These are phyloP conservation scores for Ceratorhiza oryzae-sativae DNA, from an alignment of 1,284 basidiomycete genomes.

Conservation along the genomic window DNA sequence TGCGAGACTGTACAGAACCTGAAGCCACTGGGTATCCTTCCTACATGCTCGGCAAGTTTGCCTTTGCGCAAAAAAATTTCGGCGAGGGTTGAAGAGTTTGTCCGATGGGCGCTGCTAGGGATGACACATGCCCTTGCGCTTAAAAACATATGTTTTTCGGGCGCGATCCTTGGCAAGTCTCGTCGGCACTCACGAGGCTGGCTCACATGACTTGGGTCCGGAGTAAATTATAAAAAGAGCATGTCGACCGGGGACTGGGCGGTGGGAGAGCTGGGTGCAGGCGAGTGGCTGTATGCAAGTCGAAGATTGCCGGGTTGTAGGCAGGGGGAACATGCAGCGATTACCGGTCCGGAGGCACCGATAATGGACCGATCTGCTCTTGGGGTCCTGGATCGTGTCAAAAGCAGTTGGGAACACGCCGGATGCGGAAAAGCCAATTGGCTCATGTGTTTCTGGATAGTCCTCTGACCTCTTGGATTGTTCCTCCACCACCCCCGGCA, in stretches of 20 bases:
- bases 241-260: not conserved
- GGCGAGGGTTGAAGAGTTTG: not conserved
- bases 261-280: conserved; percentile 12
- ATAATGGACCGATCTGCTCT: conserved; percentile 32
- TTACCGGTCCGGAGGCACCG: conserved; percentile 22
- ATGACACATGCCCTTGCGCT: conserved; percentile 3
- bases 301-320: no score
- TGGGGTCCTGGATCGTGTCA: conserved; percentile 21
- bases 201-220: conserved; percentile 17
- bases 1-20: conserved; percentile 10
- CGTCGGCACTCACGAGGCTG: conserved; percentile 13
- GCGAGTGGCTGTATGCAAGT: not conserved
- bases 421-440: conserved; percentile 33
- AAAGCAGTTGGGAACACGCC: conserved; percentile 13
- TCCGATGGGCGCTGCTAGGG: not conserved
- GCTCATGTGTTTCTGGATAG: conserved; percentile 31
- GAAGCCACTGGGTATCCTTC: not conserved
- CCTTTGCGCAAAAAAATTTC: not conserved
- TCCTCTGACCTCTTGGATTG: conserved; percentile 14
- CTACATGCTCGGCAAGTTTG: not conserved
- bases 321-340: not conserved
- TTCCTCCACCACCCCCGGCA: conserved; percentile 22
- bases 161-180: not conserved
- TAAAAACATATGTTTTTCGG: not conserved
- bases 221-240: conserved; percentile 4